Evolutionary conservation across 2,329 filamentous ascomycete species (phyloP).

Genomic region (Sphaerostilbella broomeana): DNA sequence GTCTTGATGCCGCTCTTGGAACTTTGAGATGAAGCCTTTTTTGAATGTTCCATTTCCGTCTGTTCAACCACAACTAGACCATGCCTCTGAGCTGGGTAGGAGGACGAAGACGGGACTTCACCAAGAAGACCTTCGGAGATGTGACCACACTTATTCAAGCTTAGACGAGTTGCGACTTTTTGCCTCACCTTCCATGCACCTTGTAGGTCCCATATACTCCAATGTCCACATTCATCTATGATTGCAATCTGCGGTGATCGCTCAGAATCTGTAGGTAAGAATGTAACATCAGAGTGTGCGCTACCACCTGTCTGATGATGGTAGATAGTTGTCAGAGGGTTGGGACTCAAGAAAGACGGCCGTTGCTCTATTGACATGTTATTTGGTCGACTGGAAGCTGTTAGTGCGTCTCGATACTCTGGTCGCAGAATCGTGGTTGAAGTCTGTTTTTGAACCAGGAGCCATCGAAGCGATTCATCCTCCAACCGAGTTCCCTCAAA

Average conservation of each 20-base stretch:
- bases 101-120: constrained; percentile 25
- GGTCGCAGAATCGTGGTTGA: constrained; percentile 48
- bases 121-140: constrained; percentile 34
- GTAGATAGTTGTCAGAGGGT: constrained; percentile 48
- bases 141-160: constrained; percentile 36
- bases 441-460: constrained; percentile 47
- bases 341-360: constrained; percentile 48
- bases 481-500: constrained; percentile 36
- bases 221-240: constrained; percentile 58
- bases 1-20: constrained; percentile 6
- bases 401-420: constrained; percentile 32
- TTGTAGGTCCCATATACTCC: constrained; percentile 60
- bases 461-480: constrained; percentile 38
- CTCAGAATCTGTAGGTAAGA: constrained; percentile 46
- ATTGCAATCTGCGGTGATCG: constrained; percentile 57
- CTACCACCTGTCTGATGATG: constrained; percentile 46
- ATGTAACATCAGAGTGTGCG: constrained; percentile 55
- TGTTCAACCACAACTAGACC: constrained; percentile 37
- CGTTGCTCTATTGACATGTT: constrained; percentile 18
- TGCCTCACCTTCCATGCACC: constrained; percentile 29
- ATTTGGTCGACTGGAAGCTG: background rate
- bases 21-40: constrained; percentile 14
- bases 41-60: constrained; percentile 17
- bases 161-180: constrained; percentile 27
- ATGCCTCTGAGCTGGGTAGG: constrained; percentile 31